These are phyloP conservation scores for Solanum hybrid DNA, from an alignment of 305 asterid species.

Conservation along the genomic window DNA sequence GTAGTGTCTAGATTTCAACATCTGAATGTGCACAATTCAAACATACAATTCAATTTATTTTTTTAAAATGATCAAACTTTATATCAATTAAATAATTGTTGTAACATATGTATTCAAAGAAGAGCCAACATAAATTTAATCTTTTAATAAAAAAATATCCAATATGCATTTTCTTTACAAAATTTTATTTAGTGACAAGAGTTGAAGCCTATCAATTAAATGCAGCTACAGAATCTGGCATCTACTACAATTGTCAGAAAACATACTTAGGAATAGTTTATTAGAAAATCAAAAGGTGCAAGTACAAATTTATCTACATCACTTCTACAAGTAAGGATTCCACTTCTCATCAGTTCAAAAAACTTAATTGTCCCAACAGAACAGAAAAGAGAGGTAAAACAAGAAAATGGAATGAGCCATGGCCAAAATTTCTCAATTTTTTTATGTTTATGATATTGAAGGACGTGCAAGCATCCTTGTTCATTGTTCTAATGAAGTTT, in stretches of 20 bases:
- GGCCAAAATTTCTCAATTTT: not conserved
- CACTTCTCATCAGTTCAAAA: not conserved
- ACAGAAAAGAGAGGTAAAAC: not conserved
- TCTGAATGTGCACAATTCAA: not conserved
- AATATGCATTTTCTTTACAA: not conserved
- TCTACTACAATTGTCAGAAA: not conserved
- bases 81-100: not conserved
- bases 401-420: not conserved
- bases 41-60: not conserved
- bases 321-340: not conserved
- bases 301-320: not conserved
- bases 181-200: not conserved
- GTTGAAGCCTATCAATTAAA: not conserved
- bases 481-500: not conserved
- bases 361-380: not conserved
- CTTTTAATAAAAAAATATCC: not conserved
- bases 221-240: not conserved
- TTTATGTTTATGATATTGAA: not conserved
- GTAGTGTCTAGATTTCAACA: not conserved
- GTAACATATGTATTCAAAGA: not conserved
- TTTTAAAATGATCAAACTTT: not conserved
- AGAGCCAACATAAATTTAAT: not conserved
- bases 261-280: not conserved
- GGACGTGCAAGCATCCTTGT: not conserved
- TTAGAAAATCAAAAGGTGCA: not conserved